These are phyloP conservation scores for Puccinellia tenuiflora DNA, from an alignment of 176 grass and related monocot species.

Conservation along the genomic window DNA sequence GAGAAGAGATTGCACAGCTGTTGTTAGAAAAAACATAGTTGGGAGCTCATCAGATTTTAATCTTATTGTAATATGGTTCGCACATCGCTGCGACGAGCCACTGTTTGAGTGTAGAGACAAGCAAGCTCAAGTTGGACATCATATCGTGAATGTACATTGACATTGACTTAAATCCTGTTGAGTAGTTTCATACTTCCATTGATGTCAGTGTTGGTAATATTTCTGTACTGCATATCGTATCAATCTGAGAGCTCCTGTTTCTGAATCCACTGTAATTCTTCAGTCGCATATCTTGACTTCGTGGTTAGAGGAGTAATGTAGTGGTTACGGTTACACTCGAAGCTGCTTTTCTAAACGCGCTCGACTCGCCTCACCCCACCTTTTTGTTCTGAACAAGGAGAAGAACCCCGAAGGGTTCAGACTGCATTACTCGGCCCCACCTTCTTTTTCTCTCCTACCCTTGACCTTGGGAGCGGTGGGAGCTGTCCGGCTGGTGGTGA, in stretches of 20 bases:
- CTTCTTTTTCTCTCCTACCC: too few species aligned
- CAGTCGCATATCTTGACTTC: too few species aligned
- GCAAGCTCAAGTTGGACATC: conserved; percentile 7
- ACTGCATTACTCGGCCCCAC: too few species aligned
- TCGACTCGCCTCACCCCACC: too few species aligned
- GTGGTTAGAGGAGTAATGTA: too few species aligned
- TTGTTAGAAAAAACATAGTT: conserved; percentile 22
- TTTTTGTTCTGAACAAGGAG: too few species aligned
- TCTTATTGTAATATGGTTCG: conserved; percentile 10
- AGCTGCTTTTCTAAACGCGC: too few species aligned
- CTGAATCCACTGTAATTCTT: neutral
- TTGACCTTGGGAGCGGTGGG: too few species aligned
- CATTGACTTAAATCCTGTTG: neutral
- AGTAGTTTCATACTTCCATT: neutral
- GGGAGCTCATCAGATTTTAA: neutral
- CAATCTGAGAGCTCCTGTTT: neutral
- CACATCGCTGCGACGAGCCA: neutral
- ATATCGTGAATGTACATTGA: conserved; percentile 1
- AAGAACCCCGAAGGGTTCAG: too few species aligned
- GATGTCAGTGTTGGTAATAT: neutral
- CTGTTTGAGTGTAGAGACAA: conserved; percentile 17
- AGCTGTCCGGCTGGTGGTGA: too few species aligned
- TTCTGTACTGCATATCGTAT: neutral
- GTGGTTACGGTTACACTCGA: too few species aligned
- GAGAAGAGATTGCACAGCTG: conserved; percentile 8